Evolutionary conservation across 2,329 filamentous ascomycete species (phyloP), one percentile per base, ranked within the genome.

Genomic region (Dothistroma pini): DNA sequence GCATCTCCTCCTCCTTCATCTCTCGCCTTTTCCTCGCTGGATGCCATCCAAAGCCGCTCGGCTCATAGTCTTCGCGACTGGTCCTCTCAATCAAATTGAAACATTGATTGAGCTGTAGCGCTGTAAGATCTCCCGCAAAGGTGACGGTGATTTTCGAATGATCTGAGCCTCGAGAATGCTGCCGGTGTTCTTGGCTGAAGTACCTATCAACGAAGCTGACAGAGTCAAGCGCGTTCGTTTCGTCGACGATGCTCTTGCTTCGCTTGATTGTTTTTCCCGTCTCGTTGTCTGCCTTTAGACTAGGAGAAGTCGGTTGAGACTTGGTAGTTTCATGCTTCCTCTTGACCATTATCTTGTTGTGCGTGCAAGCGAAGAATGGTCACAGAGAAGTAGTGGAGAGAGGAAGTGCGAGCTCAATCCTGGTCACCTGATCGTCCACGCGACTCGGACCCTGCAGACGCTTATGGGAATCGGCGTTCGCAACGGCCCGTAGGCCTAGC

Each of bases 1-100:
- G 82, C 73, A 93, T 82, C 60, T 87, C 86, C 0, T 79, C 74
- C 5, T 88, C 84, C 61, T 77, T 76, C 89, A 92, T 91, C 78
- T 93, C 89, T 12, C 75, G 75, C 56, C 77, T 77, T 77, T 92
- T 93, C 50, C 78, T 76, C 1, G 66, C 71, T 8, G 51, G 57
- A 38, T 59, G 57, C 57, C 57, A 56, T 14, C 48, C 48, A 29
- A 75, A 70, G 7, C 79, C 79, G 2, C 88, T 90, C 16, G 75
- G 73, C 58, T 84, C 83, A 72, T 93, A 93, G 73, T 88, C 85
- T 6, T 76, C 69, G 14, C 79, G 78, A 67, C 87, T 90, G 0
- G 89, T 91, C 54, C 79, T 74, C 63, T 87, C 81, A 56, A 93
- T 79, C 7, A 88, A 77, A 4, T 75, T 66, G 61, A 85, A 79